Base-by-base conservation (phyloP, 805 yeast genomes). In the Metschnikowia borealis region DNA sequence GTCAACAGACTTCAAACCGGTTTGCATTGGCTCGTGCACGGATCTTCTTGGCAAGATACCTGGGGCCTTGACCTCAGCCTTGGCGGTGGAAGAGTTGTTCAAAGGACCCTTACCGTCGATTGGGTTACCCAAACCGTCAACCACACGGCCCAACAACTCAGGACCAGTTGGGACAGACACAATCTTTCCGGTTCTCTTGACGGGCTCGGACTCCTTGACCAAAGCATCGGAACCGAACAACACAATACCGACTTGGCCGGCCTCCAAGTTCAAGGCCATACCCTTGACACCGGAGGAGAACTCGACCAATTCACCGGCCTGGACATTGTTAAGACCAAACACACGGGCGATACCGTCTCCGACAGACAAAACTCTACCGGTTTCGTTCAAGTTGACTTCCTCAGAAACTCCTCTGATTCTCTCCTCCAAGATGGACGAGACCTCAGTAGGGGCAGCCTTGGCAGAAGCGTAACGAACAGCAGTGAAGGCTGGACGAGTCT, bases 301-400 rank as follows among this genome's bases (percentile, higher is more conserved):
- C 81, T 94, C 99, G 69, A 94, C 97, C 76, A 94, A 84, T 82
- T 94, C 99, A 82, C 94, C 99, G 73, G 99, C 99, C 84, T 92
- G 98, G 78, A 90, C 85, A 84, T 94, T 94, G 94, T 91, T 94
- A 69, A 94, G 82, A 81, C 99, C 99, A 81, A 88, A 94, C 71
- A 94, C 96, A 85, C 98, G 95, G 75, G 99, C 99, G 74, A 94
- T 94, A 94, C 99, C 99, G 79, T 94, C 99, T 87, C 99, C 99
- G 71, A 94, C 97, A 63, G 97, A 87, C 73, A 94, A 83, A 70
- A 94, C 99, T 80, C 96, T 89, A 77, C 99, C 99, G 73, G 99
- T 95, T 81, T 94, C 99, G 78, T 94, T 89, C 71, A 94, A 85
- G 86, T 89, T 84, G 67, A 97, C 89, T 78, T 92, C 98, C 69